Base-by-base conservation (phyloP, 2,329 filamentous ascomycete species). In the Trichoderma polysporum region DNA sequence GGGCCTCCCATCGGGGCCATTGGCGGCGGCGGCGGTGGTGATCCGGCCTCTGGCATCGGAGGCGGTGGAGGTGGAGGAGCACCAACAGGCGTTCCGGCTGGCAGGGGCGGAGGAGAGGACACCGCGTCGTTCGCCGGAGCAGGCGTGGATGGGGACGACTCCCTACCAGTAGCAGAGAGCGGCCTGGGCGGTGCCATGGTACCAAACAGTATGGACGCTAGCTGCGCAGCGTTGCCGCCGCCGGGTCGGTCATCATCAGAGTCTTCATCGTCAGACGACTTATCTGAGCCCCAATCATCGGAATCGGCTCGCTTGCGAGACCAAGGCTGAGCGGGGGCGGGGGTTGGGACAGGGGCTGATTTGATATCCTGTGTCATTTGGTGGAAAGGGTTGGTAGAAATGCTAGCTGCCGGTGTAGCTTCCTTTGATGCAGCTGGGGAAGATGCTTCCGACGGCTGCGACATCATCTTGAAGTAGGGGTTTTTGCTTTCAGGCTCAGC, bases 331-430 rank as follows among this genome's bases (percentile, higher is more conserved):
- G 85, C 82, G 8, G 86, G 82, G 67, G 80, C 81, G 71, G 79
- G 77, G 54, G 76, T 78, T 68, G 79, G 73, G 10, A 77, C 78
- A 2, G 62, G 52, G 2, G 80, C 76, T 65, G 82, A 78, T 75
- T 84, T 84, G 67, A 80, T 80, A 70, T 92, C 86, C 72, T 91
- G 87, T 5, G 91, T 88, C 76, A 97, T 88, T 66, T 93, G 91
- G 78, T 97, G 92, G 88, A 98, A 99, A 4, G 95, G 95, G 76
- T 99, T 99, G 10, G 92, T 98, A n/a, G 92, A 94, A 27, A 86
- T 84, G 54, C 89, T 85, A 37, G 86, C 75, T 31, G 76, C 77
- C 19, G 78, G 76, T 17, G 82, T 75, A 56, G 82, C 75, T 25
- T 83, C 74, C 27, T 81, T 75, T 33, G 83, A 77, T 17, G 82